A percentile compares a stretch with the other conserved stretches of the same genome.
Evolutionary conservation across 768 basidiomycete species (phyloP).

Genomic region (Austroboletus eburneus): DNA sequence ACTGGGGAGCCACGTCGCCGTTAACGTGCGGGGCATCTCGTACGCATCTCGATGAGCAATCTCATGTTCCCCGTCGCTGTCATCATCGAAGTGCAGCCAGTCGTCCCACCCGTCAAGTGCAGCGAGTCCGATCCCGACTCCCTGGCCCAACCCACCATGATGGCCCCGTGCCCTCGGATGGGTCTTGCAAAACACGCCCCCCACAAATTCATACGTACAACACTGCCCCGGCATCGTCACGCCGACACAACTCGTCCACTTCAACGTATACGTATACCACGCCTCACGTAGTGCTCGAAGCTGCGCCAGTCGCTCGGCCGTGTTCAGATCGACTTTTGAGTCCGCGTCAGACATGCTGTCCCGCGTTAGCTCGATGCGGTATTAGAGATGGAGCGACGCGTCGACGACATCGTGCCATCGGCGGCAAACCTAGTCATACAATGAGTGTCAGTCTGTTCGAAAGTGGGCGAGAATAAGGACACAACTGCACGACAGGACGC

Average conservation of each 20-base stretch:
- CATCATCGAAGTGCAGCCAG: too few relatives aligned
- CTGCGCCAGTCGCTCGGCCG: slow-evolving; percentile 30
- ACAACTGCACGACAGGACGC: too few relatives aligned
- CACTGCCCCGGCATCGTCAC: slow-evolving; percentile 36
- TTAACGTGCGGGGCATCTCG: too few relatives aligned
- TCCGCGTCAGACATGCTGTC: slow-evolving; percentile 30
- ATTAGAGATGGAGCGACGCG: slow-evolving; percentile 32
- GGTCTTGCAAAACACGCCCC: slow-evolving; percentile 48
- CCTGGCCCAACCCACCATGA: background rate
- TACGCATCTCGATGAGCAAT: too few relatives aligned
- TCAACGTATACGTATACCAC: slow-evolving; percentile 35
- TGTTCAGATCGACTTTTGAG: background rate
- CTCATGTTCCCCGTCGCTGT: too few relatives aligned
- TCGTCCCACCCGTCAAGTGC: too few relatives aligned
- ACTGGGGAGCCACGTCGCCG: background rate
- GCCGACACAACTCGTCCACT: slow-evolving; percentile 19
- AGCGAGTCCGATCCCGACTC: too few relatives aligned
- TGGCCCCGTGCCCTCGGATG: background rate
- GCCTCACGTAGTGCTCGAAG: slow-evolving; percentile 33
- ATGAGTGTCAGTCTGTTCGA: too few relatives aligned
- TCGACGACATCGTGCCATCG: slow-evolving; percentile 19
- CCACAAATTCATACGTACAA: slow-evolving; percentile 58
- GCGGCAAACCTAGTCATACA: slow-evolving; percentile 24
- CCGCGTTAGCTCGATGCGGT: slow-evolving; percentile 36
- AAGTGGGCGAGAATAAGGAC: too few relatives aligned